Conservation (phyloP, 2,329 filamentous ascomycete species). For the Cladosporium sp. region DNA sequence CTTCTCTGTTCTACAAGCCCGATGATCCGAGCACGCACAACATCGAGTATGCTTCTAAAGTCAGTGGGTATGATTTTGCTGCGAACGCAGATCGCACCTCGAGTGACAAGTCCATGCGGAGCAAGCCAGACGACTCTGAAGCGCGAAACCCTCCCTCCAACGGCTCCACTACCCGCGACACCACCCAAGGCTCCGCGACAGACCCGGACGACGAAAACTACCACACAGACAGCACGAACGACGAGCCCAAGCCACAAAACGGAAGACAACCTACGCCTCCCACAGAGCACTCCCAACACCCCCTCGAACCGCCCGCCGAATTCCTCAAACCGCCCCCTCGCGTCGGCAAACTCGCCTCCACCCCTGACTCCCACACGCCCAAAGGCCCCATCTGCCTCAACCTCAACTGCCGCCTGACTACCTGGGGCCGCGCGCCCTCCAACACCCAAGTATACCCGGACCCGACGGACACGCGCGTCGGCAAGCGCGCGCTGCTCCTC, state of each 20-base stretch:
- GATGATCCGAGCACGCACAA: conserved; percentile 40
- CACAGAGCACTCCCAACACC: neutral
- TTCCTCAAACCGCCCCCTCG: conserved; percentile 36
- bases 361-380: conserved; percentile 49
- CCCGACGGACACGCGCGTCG: conserved; percentile 61
- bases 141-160: conserved; percentile 8
- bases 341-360: conserved; percentile 62
- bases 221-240: neutral
- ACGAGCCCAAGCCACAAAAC: conserved; percentile 3
- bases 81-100: conserved; percentile 1
- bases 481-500: conserved; percentile 75
- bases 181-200: neutral
- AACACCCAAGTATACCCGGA: conserved; percentile 65
- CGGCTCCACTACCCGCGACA: conserved; percentile 9
- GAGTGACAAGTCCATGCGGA: no score
- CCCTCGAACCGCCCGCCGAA: neutral
- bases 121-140: neutral
- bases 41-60: conserved; percentile 39
- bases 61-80: conserved; percentile 41
- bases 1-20: conserved; percentile 41
- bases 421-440: conserved; percentile 66
- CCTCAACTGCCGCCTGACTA: conserved; percentile 61
- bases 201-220: conserved; percentile 7
- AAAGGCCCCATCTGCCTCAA: conserved; percentile 55
- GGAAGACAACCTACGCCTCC: no score